Evolutionary conservation across 2,329 filamentous ascomycete species (phyloP).

Genomic region (Sporothrix mexicana): DNA sequence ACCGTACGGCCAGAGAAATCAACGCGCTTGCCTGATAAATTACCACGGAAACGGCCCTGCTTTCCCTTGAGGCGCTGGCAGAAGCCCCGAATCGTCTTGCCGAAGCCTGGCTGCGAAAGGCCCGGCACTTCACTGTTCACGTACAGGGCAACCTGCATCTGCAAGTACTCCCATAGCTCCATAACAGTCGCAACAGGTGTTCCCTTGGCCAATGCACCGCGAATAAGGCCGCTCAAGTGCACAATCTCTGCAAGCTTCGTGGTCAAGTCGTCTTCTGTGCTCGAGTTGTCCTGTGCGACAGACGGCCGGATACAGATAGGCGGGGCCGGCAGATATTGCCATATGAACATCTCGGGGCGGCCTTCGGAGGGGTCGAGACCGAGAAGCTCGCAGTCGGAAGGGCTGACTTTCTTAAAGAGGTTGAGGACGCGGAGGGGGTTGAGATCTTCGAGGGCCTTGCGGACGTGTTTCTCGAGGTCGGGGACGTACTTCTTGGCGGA

Average conservation of each 20-base stretch:
- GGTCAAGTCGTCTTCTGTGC: slow-evolving; percentile 95
- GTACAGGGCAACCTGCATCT: slow-evolving; percentile 95
- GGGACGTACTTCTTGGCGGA: slow-evolving; percentile 77
- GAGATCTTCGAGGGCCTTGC: slow-evolving; percentile 92
- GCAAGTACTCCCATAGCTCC: slow-evolving; percentile 98
- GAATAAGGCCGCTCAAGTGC: slow-evolving; percentile 86
- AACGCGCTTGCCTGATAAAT: slow-evolving; percentile 96
- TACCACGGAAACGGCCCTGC: slow-evolving; percentile 95
- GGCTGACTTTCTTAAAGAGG: slow-evolving; percentile 85
- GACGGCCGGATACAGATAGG: slow-evolving; percentile 94
- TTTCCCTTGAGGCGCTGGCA: slow-evolving; percentile 97
- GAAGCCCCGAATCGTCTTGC: slow-evolving; percentile 89
- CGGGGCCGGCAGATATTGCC: slow-evolving; percentile 93
- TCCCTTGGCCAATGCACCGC: slow-evolving; percentile 80
- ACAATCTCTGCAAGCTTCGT: slow-evolving; percentile 97
- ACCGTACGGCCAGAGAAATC: slow-evolving; percentile 98
- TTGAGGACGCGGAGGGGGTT: slow-evolving; percentile 89
- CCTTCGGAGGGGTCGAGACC: slow-evolving; percentile 86
- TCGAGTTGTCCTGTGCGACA: slow-evolving; percentile 89
- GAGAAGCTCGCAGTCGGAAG: slow-evolving; percentile 86
- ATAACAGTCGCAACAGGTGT: slow-evolving; percentile 87
- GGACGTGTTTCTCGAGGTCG: slow-evolving; percentile 88
- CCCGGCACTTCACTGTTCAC: slow-evolving; percentile 97
- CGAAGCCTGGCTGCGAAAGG: slow-evolving; percentile 83
- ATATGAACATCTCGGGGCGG: slow-evolving; percentile 94